Evolutionary conservation across 2,329 filamentous ascomycete species (phyloP).

Genomic region (Curvularia sp.): DNA sequence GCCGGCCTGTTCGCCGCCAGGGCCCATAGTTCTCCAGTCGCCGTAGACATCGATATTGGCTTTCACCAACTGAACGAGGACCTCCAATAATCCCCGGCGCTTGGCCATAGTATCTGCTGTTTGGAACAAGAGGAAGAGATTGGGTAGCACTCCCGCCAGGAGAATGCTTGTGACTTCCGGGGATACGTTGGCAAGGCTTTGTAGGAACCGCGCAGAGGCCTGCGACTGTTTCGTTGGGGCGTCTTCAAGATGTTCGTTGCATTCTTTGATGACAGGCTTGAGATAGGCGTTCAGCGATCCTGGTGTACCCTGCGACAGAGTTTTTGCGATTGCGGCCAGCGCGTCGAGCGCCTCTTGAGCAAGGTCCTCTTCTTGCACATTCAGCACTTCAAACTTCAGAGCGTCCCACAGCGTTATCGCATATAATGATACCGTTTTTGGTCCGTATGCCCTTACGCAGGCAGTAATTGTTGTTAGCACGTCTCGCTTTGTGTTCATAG

Average conservation of each 20-base stretch:
- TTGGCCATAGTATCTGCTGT: slow-evolving; percentile 68
- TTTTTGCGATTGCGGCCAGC: slow-evolving; percentile 62
- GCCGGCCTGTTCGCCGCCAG: slow-evolving; percentile 39
- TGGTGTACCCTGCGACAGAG: slow-evolving; percentile 60
- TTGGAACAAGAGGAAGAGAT: slow-evolving; percentile 66
- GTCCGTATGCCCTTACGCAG: slow-evolving; percentile 66
- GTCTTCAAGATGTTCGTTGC: slow-evolving; percentile 71
- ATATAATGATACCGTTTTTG: slow-evolving; percentile 66
- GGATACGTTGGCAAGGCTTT: slow-evolving; percentile 63
- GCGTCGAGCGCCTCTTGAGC: slow-evolving; percentile 65
- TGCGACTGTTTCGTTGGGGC: slow-evolving; percentile 73
- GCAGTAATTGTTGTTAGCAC: slow-evolving; percentile 68
- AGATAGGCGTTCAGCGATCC: slow-evolving; percentile 62
- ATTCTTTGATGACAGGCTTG: slow-evolving; percentile 69
- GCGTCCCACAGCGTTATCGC: slow-evolving; percentile 72
- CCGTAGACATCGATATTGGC: slow-evolving; percentile 66
- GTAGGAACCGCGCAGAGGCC: slow-evolving; percentile 67
- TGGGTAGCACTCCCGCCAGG: slow-evolving; percentile 63
- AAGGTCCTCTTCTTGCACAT: slow-evolving; percentile 70
- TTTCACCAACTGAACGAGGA: slow-evolving; percentile 64
- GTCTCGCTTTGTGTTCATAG: slow-evolving; percentile 73
- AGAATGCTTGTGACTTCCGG: slow-evolving; percentile 63
- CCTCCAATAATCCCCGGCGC: slow-evolving; percentile 68
- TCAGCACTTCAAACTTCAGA: slow-evolving; percentile 73
- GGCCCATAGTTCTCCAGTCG: slow-evolving; percentile 59